Percentiles rank a stretch among this genome's conserved stretches.
Conservation (phyloP, 1,139 yeast genomes). For the Martiniozyma asiatica region DNA sequence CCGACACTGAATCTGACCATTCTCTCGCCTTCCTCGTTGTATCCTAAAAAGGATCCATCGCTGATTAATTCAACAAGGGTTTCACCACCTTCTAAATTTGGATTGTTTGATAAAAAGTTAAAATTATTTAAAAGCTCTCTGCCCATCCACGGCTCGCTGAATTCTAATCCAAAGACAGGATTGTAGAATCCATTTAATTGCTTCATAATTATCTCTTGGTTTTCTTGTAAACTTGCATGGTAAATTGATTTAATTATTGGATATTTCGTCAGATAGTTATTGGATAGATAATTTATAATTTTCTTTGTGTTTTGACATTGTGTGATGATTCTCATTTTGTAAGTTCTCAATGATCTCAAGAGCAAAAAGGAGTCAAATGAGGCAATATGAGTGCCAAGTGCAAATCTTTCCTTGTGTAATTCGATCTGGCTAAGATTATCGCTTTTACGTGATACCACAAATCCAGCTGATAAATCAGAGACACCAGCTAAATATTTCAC, state of each 20-base stretch:
- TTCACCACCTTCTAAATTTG: slow-evolving; percentile 85
- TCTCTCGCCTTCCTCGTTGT: slow-evolving; percentile 15
- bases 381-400: slow-evolving; percentile 70
- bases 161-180: slow-evolving; percentile 66
- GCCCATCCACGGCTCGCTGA: slow-evolving; percentile 44
- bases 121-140: slow-evolving; percentile 50
- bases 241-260: slow-evolving; percentile 35
- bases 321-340: slow-evolving; percentile 53
- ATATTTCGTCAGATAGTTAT: slow-evolving; percentile 35
- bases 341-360: slow-evolving; percentile 71
- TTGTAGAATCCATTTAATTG: slow-evolving; percentile 61
- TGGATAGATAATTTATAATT: slow-evolving; percentile 45
- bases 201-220: slow-evolving; percentile 33
- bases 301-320: slow-evolving; percentile 58
- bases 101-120: slow-evolving; percentile 71
- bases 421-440: slow-evolving; percentile 31
- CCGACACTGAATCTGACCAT: slow-evolving; percentile 73
- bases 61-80: slow-evolving; percentile 71
- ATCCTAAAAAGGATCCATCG: slow-evolving; percentile 20
- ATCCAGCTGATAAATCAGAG: slow-evolving; percentile 79
- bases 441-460: slow-evolving; percentile 56
- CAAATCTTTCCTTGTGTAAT: slow-evolving; percentile 52
- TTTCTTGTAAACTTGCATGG: slow-evolving; percentile 65
- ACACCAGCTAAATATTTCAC: slow-evolving; percentile 92
- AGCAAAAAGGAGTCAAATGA: slow-evolving; percentile 68